Conservation (phyloP, 495 filamentous ascomycete species). For the Aspergillus biplanus region DNA sequence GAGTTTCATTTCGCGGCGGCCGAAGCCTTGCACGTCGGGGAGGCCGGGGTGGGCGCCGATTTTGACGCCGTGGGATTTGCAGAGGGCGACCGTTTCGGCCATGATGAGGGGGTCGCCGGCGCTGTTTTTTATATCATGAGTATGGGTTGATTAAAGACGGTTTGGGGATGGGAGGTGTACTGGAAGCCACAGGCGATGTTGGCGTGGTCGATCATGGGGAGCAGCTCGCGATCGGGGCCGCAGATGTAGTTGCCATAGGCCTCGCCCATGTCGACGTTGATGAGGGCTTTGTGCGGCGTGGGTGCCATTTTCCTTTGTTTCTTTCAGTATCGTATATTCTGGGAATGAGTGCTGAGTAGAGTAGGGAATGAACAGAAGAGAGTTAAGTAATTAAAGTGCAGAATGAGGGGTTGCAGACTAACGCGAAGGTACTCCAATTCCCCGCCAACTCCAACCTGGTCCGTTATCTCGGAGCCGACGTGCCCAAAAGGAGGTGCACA, state of each 20-base stretch:
- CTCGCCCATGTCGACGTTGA: constrained; percentile 59
- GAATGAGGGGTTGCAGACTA: too few relatives aligned
- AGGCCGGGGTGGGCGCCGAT: constrained; percentile 65
- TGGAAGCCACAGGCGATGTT: constrained; percentile 68
- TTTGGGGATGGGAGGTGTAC: background rate
- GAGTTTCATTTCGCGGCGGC: constrained; percentile 59
- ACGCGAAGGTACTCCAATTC: too few relatives aligned
- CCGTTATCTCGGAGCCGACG: background rate
- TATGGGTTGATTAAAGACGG: background rate
- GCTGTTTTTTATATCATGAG: background rate
- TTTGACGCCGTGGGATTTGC: constrained; percentile 56
- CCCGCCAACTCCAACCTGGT: background rate
- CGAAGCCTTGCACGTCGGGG: constrained; percentile 65
- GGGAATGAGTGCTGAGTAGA: too few relatives aligned
- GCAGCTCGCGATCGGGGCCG: constrained; percentile 60
- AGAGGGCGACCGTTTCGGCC: constrained; percentile 57
- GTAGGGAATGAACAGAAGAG: too few relatives aligned
- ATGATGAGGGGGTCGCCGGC: constrained; percentile 61
- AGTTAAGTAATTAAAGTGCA: too few relatives aligned
- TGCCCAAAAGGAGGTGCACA: too few relatives aligned
- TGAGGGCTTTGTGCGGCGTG: constrained; percentile 51
- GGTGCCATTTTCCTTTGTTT: too few relatives aligned
- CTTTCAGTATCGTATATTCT: too few relatives aligned
- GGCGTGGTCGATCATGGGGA: constrained; percentile 62
- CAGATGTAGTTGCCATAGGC: constrained; percentile 52